Percentiles rank a stretch among this genome's conserved stretches.
phyloP scores from a whole-genome alignment of 1,139 yeast genomes.

The Kluyveromyces sp. region DNA sequence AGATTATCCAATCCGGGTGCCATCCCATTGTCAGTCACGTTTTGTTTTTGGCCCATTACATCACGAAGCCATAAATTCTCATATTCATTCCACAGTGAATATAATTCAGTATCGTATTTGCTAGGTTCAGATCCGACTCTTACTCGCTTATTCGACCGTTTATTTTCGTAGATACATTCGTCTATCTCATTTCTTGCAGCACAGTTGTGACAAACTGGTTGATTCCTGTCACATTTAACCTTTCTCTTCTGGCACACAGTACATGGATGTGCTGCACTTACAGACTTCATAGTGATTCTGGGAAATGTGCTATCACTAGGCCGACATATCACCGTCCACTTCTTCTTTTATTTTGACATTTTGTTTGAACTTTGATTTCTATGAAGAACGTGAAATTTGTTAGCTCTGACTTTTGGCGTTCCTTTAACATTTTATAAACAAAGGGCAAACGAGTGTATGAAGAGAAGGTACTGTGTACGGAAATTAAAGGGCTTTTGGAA shows the following conservation, averaged over 20 bases:
- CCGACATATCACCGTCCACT: too few species aligned
- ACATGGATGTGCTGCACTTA: conserved; percentile 20
- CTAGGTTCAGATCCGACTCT: not conserved
- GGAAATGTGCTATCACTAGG: too few species aligned
- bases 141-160: conserved; percentile 1
- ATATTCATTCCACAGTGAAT: conserved; percentile 25
- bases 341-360: too few species aligned
- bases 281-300: too few species aligned
- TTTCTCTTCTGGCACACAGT: conserved; percentile 22
- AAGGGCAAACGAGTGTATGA: too few species aligned
- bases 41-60: not conserved
- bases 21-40: not conserved
- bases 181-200: conserved; percentile 23
- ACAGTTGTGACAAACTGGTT: conserved; percentile 28
- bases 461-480: too few species aligned
- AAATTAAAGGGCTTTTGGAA: too few species aligned
- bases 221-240: conserved; percentile 28
- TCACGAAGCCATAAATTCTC: conserved; percentile 9
- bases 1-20: not conserved
- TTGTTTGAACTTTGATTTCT: too few species aligned
- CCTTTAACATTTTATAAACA: too few species aligned
- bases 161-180: conserved; percentile 15
- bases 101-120: conserved; percentile 11
- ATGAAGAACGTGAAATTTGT: too few species aligned
- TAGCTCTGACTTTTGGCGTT: too few species aligned